Evolutionary conservation across 441 rosid species (phyloP).

Genomic region (Mallotus repandus): DNA sequence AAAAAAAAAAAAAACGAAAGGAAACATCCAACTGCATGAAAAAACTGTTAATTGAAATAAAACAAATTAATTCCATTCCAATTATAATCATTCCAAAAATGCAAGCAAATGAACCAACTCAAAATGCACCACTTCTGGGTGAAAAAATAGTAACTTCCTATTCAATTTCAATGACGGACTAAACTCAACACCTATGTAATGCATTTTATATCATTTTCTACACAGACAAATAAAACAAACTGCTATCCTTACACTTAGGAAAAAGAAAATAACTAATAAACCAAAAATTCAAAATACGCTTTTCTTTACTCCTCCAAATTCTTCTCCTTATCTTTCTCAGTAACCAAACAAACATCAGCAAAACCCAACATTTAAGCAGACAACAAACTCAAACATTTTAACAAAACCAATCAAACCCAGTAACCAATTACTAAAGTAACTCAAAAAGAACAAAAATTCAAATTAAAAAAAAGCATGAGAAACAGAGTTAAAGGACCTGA

Average conservation of each 20-base stretch:
- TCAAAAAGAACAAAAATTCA: background rate
- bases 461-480: background rate
- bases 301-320: background rate
- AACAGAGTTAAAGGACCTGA: conserved; percentile 43
- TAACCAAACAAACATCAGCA: conserved; percentile 4
- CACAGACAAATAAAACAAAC: background rate
- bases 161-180: background rate
- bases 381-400: background rate
- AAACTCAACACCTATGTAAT: background rate
- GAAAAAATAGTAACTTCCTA: background rate
- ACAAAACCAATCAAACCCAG: background rate
- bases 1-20: background rate
- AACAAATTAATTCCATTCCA: background rate
- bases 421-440: background rate
- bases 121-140: background rate
- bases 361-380: background rate
- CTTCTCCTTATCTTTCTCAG: background rate
- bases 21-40: background rate
- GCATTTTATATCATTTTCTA: background rate
- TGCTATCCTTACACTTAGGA: background rate
- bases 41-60: background rate
- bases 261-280: too few species aligned
- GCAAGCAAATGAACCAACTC: background rate
- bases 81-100: background rate
- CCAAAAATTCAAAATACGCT: background rate